Evolutionary conservation across 768 basidiomycete species (phyloP), one percentile per base, ranked within the genome.

Genomic region (Suillus plorans): DNA sequence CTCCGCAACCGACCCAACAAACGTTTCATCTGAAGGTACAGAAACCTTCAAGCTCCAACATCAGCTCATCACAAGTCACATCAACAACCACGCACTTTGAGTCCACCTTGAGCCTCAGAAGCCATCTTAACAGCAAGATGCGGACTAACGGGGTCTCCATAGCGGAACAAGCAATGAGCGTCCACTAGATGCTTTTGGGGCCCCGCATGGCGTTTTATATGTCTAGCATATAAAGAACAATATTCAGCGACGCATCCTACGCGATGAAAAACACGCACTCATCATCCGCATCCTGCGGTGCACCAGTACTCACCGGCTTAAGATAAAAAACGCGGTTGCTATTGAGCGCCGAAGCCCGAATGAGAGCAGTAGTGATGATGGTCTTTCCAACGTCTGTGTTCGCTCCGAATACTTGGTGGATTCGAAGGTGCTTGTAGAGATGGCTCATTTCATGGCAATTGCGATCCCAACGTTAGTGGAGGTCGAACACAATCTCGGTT

Each of bases 361-460:
- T 85, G 42, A 99, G 86, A 1, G 93, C 93, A 2, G 95, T 86
- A 1, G 94, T 91, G 62, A 98, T 80, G 64, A 98, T 84, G 0
- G 96, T 97, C 78, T 99, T 98, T 34, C 97, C 97, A 59, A 98
- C 95, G 76, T 95, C 89, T 2, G 97, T 99, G 77, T 97, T 97
- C 1, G 96, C 95, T 39, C 97, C 97, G 72, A 97, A 97, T 65
- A 98, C 81, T 74, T 97, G 94, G 75, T 95, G 92, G 37, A 95
- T 80, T 20, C 94, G 87, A 41, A 98, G 84, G 72, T 95, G 84
- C 71, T 86, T 89, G 81, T 91, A 96, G 53, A 99, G 88, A 25
- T 89, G 83, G 58, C 91, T 86, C 94, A 95, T 95, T 25, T 68
- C 68, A 65, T 64, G 20, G 41, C 61, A 49, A 22, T n/a, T 20